phyloP scores from a whole-genome alignment of 345 rosid species.

The Rhodamnia argentea region DNA sequence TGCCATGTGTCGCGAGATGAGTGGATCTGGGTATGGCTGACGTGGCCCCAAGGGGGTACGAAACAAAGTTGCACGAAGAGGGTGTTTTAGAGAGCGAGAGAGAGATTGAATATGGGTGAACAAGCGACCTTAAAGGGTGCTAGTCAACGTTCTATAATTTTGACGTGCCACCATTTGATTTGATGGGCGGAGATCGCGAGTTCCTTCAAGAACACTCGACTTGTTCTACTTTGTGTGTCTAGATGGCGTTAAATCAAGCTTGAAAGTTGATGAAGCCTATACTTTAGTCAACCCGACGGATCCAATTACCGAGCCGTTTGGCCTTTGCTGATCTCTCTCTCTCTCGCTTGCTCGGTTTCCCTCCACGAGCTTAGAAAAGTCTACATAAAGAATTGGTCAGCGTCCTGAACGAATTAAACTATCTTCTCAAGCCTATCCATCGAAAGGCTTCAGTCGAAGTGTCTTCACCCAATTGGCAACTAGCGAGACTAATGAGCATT shows the following conservation, averaged over 20 bases:
- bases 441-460: background rate
- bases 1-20: too few species aligned
- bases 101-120: background rate
- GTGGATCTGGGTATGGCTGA: too few species aligned
- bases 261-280: background rate
- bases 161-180: background rate
- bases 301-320: background rate
- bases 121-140: background rate
- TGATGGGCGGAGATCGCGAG: background rate
- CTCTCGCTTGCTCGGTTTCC: background rate
- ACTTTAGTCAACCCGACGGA: background rate
- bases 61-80: background rate
- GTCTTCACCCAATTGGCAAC: background rate
- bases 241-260: background rate
- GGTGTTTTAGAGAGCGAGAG: too few species aligned
- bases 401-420: too few species aligned
- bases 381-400: too few species aligned
- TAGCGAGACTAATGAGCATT: background rate
- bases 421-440: background rate
- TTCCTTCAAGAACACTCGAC: background rate
- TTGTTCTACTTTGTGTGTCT: background rate
- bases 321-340: background rate
- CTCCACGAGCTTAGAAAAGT: background rate
- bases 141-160: background rate
- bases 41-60: too few species aligned